These are phyloP conservation scores for Tricholoma furcatifolium DNA, from an alignment of 768 basidiomycete species.

Conservation along the genomic window DNA sequence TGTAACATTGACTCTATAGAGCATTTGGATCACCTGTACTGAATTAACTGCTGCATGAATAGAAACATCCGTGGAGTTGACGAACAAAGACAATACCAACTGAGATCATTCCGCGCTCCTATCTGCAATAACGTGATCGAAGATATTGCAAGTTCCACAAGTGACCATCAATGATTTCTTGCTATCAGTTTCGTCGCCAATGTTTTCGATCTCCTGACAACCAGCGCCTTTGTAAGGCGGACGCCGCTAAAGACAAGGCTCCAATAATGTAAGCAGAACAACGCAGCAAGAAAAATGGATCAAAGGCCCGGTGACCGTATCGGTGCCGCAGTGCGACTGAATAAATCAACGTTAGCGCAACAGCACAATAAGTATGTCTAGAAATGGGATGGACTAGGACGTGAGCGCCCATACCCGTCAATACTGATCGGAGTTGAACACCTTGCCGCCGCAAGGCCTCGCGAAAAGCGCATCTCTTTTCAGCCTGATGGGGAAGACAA, in stretches of 20 bases:
- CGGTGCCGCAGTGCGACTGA: conserved; percentile 3
- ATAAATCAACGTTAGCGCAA: conserved; percentile 5
- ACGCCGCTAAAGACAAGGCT: conserved; percentile 13
- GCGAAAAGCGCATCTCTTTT: conserved; percentile 4
- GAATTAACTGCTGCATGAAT: background rate
- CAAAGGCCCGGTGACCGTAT: background rate
- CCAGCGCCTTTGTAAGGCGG: conserved; percentile 1
- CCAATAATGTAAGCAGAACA: background rate
- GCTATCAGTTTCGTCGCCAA: conserved; percentile 13
- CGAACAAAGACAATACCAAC: background rate
- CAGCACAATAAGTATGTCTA: conserved; percentile 3
- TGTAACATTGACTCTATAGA: background rate
- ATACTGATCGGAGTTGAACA: conserved; percentile 15
- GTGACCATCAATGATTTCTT: conserved; percentile 12
- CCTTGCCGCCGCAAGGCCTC: conserved; percentile 13
- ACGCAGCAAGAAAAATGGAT: background rate
- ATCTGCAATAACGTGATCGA: conserved; percentile 12
- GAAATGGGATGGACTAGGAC: conserved; percentile 9
- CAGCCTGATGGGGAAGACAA: conserved; percentile 7
- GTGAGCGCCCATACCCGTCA: conserved; percentile 12
- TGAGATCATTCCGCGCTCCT: background rate
- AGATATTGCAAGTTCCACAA: conserved; percentile 5
- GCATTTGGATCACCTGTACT: background rate
- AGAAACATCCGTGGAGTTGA: conserved; percentile 6
- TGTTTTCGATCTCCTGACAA: conserved; percentile 9